phyloP scores from a whole-genome alignment of 805 yeast genomes.

The Dipodascus geniculatus region DNA sequence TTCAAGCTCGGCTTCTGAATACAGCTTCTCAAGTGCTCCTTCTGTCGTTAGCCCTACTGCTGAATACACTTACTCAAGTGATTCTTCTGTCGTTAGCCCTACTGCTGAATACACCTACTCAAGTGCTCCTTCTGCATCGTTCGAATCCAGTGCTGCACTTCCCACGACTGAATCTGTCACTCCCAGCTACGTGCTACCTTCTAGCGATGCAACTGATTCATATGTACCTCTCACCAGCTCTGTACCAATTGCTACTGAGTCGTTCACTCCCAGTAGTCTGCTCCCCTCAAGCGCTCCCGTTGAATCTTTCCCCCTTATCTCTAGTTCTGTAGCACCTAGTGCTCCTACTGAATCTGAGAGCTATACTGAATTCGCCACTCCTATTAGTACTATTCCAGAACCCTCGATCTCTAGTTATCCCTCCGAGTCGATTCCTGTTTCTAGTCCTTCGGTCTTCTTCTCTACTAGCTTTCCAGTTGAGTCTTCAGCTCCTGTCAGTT shows the following conservation, averaged over 20 bases:
- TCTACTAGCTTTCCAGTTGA: not conserved
- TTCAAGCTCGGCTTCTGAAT: not conserved
- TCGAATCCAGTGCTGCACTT: not conserved
- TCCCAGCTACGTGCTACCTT: too few relatives aligned
- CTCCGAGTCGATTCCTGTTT: too few relatives aligned
- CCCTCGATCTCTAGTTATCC: not conserved
- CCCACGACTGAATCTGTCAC: too few relatives aligned
- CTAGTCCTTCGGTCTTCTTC: not conserved
- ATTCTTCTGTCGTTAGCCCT: not conserved
- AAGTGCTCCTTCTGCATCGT: not conserved
- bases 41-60: not conserved
- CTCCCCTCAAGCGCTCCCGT: not conserved
- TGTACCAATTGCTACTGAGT: too few relatives aligned
- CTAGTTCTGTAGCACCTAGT: not conserved
- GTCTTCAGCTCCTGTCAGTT: not conserved
- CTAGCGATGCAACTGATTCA: too few relatives aligned
- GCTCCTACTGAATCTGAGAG: not conserved
- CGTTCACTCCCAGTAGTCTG: too few relatives aligned
- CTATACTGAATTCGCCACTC: too few relatives aligned
- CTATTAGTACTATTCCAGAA: not conserved
- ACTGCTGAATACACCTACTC: not conserved
- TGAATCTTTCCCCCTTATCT: not conserved
- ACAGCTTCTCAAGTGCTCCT: not conserved
- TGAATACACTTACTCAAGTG: not conserved
- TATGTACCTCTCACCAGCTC: too few relatives aligned